phyloP scores from a whole-genome alignment of 2,329 filamentous ascomycete species.

The Fusarium anguioides region DNA sequence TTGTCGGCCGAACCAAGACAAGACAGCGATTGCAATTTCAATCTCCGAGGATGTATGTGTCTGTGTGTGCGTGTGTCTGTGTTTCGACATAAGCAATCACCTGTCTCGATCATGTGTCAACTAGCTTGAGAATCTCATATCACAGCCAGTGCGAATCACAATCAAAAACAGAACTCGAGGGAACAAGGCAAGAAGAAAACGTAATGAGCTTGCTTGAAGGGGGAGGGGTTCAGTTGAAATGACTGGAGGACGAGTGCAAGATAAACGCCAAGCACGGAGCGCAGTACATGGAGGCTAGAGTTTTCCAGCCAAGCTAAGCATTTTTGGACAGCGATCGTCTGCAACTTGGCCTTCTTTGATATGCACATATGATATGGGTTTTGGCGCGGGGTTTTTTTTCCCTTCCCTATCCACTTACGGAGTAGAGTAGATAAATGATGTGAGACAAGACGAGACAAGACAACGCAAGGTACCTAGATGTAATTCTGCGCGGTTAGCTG shows the following conservation, averaged over 20 bases:
- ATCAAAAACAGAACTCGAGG: not conserved
- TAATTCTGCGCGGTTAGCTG: constrained; percentile 27
- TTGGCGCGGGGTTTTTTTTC: constrained; percentile 34
- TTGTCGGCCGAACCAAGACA: constrained; percentile 40
- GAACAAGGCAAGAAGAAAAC: constrained; percentile 24
- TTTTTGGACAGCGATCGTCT: constrained; percentile 34
- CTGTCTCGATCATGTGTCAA: constrained; percentile 4
- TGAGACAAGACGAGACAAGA: too few species aligned
- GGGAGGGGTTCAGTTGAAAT: constrained; percentile 19
- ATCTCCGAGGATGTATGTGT: constrained; percentile 9
- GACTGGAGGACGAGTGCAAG: constrained; percentile 18
- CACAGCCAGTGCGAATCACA: constrained; percentile 7
- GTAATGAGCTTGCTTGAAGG: constrained; percentile 35
- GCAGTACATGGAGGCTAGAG: constrained; percentile 5
- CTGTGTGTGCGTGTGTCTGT: too few species aligned
- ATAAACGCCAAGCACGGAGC: constrained; percentile 25
- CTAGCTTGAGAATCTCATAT: not conserved
- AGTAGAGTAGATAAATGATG: constrained; percentile 35
- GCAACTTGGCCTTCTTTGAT: constrained; percentile 28
- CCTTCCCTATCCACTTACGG: constrained; percentile 29
- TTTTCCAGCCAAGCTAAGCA: constrained; percentile 33
- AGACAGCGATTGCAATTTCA: constrained; percentile 23
- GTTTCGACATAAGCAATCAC: constrained; percentile 1
- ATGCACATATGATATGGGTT: constrained; percentile 13
- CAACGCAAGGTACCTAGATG: constrained; percentile 33